These are phyloP conservation scores for Phanerochaete carnosa DNA, from an alignment of 768 basidiomycete species.

Conservation along the genomic window DNA sequence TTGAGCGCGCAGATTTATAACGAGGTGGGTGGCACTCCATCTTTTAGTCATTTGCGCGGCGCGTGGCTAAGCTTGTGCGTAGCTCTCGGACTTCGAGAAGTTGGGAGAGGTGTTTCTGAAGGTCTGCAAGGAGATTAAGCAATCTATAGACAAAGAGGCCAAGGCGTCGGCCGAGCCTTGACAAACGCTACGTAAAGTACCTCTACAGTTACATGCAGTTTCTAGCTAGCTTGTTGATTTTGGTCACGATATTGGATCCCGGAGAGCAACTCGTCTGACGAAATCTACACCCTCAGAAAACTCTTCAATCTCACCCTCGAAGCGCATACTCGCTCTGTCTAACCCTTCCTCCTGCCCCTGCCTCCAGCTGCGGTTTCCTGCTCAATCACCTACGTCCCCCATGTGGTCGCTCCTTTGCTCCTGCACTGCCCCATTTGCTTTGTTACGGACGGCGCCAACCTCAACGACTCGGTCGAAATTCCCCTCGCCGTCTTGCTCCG, in stretches of 20 bases:
- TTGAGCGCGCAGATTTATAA: conserved; percentile 32
- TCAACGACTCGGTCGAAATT: not conserved
- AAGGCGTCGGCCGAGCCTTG: not conserved
- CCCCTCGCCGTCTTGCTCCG: not conserved
- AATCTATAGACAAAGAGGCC: not conserved
- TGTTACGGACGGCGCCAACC: no score
- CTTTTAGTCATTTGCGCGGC: not conserved
- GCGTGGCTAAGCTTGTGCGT: not conserved
- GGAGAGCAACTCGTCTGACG: no score
- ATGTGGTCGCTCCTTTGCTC: not conserved
- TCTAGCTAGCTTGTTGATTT: no score
- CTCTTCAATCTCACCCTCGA: no score
- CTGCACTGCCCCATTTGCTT: not conserved
- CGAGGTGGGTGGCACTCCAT: conserved; percentile 23
- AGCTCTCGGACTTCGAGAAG: conserved; percentile 29
- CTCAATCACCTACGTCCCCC: no score
- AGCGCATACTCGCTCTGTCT: no score
- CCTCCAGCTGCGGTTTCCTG: no score
- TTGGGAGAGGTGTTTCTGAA: conserved; percentile 19
- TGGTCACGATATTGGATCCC: no score
- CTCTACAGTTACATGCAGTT: not conserved
- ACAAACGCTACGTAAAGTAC: no score
- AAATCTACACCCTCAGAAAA: no score
- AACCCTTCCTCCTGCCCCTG: no score
- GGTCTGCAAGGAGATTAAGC: conserved; percentile 19